Evolutionary conservation across 805 yeast genomes (phyloP).

Genomic region (Metschnikowia henanensis): DNA sequence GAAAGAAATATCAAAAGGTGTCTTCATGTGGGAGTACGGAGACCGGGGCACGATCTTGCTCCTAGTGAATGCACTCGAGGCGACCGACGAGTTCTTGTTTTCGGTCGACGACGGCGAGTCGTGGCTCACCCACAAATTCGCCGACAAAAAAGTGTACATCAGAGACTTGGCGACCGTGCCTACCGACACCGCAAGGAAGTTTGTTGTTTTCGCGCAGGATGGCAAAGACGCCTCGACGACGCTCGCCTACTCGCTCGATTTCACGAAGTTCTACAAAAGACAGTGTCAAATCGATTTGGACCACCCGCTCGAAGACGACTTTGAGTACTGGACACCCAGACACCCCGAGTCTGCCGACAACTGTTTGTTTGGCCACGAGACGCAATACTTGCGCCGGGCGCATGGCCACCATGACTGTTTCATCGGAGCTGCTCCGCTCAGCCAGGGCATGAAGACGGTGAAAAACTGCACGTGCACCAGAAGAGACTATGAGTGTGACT

Average conservation of each 20-base stretch:
- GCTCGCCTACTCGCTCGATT: slow-evolving; percentile 41
- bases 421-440: slow-evolving; percentile 60
- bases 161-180: slow-evolving; percentile 88
- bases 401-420: slow-evolving; percentile 60
- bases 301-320: slow-evolving; percentile 41
- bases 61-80: slow-evolving; percentile 57
- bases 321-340: slow-evolving; percentile 43
- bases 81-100: slow-evolving; percentile 59
- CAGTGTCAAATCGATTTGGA: slow-evolving; percentile 46
- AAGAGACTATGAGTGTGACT: slow-evolving; percentile 92
- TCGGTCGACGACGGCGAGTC: slow-evolving; percentile 79
- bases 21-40: slow-evolving; percentile 92
- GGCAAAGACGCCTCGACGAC: slow-evolving; percentile 42
- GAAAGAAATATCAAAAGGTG: slow-evolving; percentile 74
- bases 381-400: slow-evolving; percentile 41
- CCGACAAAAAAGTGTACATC: slow-evolving; percentile 54
- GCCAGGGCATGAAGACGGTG: slow-evolving; percentile 53
- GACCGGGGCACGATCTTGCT: slow-evolving; percentile 90
- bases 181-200: slow-evolving; percentile 81
- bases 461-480: slow-evolving; percentile 83
- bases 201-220: slow-evolving; percentile 51
- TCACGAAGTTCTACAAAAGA: slow-evolving; percentile 32
- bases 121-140: slow-evolving; percentile 69
- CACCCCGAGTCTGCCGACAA: slow-evolving; percentile 36
- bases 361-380: slow-evolving; percentile 45